Evolutionary conservation across 163 green algal species (phyloP).

Genomic region (Picocystis sp.): DNA sequence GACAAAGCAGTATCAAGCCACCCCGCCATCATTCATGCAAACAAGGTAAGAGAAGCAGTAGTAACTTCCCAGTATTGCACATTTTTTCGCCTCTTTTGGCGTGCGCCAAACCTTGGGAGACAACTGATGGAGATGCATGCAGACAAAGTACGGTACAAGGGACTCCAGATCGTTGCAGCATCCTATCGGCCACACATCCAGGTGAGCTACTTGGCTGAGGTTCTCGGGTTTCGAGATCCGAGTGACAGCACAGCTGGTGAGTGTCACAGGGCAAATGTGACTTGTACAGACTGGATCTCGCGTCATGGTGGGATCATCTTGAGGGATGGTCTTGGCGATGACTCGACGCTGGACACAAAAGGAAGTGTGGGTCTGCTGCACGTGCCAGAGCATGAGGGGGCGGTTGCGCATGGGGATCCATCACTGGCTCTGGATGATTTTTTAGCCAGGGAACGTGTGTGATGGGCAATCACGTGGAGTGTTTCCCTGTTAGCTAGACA

Average conservation of each 20-base stretch:
- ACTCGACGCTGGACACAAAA: constrained; percentile 43
- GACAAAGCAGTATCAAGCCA: neutral
- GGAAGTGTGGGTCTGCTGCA: constrained; percentile 31
- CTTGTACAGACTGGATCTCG: neutral
- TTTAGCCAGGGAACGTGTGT: constrained; percentile 14
- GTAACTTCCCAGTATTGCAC: constrained; percentile 15
- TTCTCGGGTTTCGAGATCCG: constrained; percentile 44
- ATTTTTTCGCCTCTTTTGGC: constrained; percentile 68
- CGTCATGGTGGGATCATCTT: neutral
- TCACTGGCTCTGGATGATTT: constrained; percentile 76
- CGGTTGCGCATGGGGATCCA: constrained; percentile 71
- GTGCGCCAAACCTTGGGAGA: constrained; percentile 43
- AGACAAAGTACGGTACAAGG: constrained; percentile 27
- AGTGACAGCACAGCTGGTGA: too few relatives aligned
- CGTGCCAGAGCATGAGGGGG: constrained; percentile 43
- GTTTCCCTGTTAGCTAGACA: too few relatives aligned
- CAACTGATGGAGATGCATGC: constrained; percentile 58
- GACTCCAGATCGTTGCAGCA: constrained; percentile 41
- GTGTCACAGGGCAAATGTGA: neutral
- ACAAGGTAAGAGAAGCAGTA: constrained; percentile 37
- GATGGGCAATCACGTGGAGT: too few relatives aligned
- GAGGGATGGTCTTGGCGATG: neutral
- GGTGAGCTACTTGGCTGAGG: constrained; percentile 33
- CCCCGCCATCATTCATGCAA: constrained; percentile 28
- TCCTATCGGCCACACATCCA: constrained; percentile 43